These are phyloP conservation scores for Tuber calosporum DNA, from an alignment of 495 filamentous ascomycete species.

Conservation along the genomic window DNA sequence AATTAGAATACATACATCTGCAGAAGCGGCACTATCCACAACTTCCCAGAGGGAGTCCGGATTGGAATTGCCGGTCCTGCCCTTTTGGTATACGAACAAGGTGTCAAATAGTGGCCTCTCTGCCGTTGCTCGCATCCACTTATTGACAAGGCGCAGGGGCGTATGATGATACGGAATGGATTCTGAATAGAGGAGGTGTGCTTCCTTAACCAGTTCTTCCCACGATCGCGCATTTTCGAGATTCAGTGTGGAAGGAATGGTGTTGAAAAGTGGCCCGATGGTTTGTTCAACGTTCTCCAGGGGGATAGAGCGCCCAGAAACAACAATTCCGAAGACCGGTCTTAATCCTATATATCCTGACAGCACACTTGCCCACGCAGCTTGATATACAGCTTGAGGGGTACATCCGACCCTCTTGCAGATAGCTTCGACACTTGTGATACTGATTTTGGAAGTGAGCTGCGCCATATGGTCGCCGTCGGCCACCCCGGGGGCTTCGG, in stretches of 20 bases:
- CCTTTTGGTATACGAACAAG: slow-evolving; percentile 75
- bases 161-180: slow-evolving; percentile 63
- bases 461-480: slow-evolving; percentile 19
- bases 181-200: slow-evolving; percentile 57
- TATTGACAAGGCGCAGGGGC: slow-evolving; percentile 62
- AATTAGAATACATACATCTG: slow-evolving; percentile 47
- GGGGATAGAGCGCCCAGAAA: slow-evolving; percentile 63
- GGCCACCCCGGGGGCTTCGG: slow-evolving; percentile 12
- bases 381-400: slow-evolving; percentile 66
- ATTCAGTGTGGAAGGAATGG: slow-evolving; percentile 60
- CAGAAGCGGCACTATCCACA: slow-evolving; percentile 46
- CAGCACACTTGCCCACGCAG: slow-evolving; percentile 57
- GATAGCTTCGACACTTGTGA: slow-evolving; percentile 46
- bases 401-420: slow-evolving; percentile 58
- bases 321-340: slow-evolving; percentile 57
- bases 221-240: slow-evolving; percentile 48
- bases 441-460: slow-evolving; percentile 22
- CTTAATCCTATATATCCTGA: slow-evolving; percentile 44
- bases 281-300: slow-evolving; percentile 59
- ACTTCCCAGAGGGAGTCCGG: slow-evolving; percentile 51
- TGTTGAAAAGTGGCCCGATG: slow-evolving; percentile 87
- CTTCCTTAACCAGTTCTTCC: slow-evolving; percentile 48
- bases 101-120: slow-evolving; percentile 66
- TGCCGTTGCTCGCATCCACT: slow-evolving; percentile 54
- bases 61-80: slow-evolving; percentile 26